These are phyloP conservation scores for Lagenidium giganteum DNA, from an alignment of 352 stramenopile genomes.

Conservation along the genomic window DNA sequence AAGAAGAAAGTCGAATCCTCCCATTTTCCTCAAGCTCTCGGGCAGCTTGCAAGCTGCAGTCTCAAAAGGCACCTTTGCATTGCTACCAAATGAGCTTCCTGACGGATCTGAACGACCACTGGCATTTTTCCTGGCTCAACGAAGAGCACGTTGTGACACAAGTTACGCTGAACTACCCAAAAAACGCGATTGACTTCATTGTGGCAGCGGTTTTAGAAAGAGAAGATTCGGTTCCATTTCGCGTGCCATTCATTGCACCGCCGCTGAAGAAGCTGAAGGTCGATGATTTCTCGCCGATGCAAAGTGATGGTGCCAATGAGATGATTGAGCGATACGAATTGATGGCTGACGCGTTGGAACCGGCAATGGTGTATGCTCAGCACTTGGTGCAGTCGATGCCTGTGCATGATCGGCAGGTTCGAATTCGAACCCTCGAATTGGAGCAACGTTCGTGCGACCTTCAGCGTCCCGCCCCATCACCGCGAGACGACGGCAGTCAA, in stretches of 20 bases:
- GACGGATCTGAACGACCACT: conserved; percentile 23
- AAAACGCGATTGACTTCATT: conserved; percentile 21
- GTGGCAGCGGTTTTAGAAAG: conserved; percentile 6
- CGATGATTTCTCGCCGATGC: conserved; percentile 11
- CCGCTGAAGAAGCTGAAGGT: conserved; percentile 12
- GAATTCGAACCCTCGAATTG: too few relatives aligned
- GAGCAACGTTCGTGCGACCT: too few relatives aligned
- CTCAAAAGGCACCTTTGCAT: conserved; percentile 18
- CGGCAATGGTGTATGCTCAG: conserved; percentile 26
- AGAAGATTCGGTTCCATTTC: not conserved
- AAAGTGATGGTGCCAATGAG: too few relatives aligned
- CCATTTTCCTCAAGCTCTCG: conserved; percentile 21
- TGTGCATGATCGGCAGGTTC: too few relatives aligned
- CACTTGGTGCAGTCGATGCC: conserved; percentile 21
- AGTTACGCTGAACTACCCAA: conserved; percentile 17
- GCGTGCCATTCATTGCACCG: not conserved
- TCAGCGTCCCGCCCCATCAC: too few relatives aligned
- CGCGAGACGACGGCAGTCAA: too few relatives aligned
- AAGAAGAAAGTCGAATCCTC: conserved; percentile 11
- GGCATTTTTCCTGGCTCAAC: conserved; percentile 24
- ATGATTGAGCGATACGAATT: too few relatives aligned
- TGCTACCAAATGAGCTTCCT: conserved; percentile 22
- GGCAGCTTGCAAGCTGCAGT: conserved; percentile 21
- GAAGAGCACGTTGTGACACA: conserved; percentile 13
- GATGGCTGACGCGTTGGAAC: too few relatives aligned